These are phyloP conservation scores for Rhodotorula diobovata DNA, from an alignment of 768 basidiomycete species.

Conservation along the genomic window DNA sequence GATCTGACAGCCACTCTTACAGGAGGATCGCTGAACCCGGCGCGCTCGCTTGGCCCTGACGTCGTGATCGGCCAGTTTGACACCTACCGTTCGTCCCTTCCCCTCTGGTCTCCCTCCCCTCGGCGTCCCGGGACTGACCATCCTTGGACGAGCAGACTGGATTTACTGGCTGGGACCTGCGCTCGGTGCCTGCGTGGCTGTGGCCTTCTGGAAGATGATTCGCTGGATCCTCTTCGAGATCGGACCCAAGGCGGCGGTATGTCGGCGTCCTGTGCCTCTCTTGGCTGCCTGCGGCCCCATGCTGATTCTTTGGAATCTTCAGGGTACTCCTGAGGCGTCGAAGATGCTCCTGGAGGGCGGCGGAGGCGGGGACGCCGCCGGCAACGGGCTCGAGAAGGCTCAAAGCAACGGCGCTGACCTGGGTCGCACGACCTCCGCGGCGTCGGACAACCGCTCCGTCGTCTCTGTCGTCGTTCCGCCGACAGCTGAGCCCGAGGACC, in stretches of 20 bases:
- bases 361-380: too few species aligned
- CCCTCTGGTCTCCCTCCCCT: too few species aligned
- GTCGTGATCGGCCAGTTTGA: slow-evolving; percentile 14
- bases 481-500: neutral
- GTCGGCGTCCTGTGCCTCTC: neutral
- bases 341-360: too few species aligned
- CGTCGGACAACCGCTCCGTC: neutral
- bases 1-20: too few species aligned
- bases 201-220: slow-evolving; percentile 5
- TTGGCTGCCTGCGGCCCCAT: too few species aligned
- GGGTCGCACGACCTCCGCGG: neutral
- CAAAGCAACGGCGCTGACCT: too few species aligned
- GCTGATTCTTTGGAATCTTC: too few species aligned
- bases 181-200: slow-evolving; percentile 1
- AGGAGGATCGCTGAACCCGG: slow-evolving; percentile 3
- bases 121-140: too few species aligned
- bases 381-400: too few species aligned
- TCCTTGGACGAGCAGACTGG: slow-evolving; percentile 11
- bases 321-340: too few species aligned
- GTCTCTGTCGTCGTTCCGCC: neutral
- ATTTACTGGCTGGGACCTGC: slow-evolving; percentile 26
- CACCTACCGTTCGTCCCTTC: neutral
- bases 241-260: slow-evolving; percentile 7
- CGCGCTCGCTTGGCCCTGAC: slow-evolving; percentile 8
- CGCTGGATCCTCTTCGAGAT: slow-evolving; percentile 8